Evolutionary conservation across 2,329 filamentous ascomycete species (phyloP).

Genomic region (Talaromyces sp.): DNA sequence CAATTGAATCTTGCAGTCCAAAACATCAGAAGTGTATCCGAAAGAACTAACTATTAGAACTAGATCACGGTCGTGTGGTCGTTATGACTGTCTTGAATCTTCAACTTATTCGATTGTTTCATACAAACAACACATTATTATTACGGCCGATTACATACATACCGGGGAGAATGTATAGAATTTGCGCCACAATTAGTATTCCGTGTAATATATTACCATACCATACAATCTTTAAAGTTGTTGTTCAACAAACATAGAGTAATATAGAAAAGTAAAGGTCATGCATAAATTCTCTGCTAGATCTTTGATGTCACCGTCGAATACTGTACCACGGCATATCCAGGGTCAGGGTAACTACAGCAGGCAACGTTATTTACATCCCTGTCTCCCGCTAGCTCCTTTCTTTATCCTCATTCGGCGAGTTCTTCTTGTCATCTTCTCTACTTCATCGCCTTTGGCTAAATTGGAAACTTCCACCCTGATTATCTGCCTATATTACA

Average conservation of each 20-base stretch:
- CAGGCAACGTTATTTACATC: neutral
- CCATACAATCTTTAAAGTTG: neutral
- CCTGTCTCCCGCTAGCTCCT: neutral
- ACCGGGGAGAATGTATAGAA: neutral
- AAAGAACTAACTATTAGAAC: neutral
- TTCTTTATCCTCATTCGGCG: neutral
- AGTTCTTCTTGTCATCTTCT: neutral
- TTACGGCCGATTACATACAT: neutral
- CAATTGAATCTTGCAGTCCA: too few species aligned
- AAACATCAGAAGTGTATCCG: too few species aligned
- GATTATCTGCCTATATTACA: neutral
- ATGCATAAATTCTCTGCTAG: too few species aligned
- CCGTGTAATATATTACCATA: neutral
- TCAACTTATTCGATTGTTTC: too few species aligned
- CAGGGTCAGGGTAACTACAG: too few species aligned
- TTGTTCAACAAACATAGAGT: too few species aligned
- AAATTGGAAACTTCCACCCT: neutral
- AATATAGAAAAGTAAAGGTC: too few species aligned
- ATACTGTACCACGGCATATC: too few species aligned
- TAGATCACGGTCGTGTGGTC: neutral
- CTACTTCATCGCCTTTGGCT: neutral
- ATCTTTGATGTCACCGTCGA: too few species aligned
- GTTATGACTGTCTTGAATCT: neutral
- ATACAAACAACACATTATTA: too few species aligned
- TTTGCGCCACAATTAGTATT: neutral